Percentiles rank a stretch among this genome's conserved stretches.
Conservation (phyloP, 148 eudicot genomes). For the Camellia granthamiana region DNA sequence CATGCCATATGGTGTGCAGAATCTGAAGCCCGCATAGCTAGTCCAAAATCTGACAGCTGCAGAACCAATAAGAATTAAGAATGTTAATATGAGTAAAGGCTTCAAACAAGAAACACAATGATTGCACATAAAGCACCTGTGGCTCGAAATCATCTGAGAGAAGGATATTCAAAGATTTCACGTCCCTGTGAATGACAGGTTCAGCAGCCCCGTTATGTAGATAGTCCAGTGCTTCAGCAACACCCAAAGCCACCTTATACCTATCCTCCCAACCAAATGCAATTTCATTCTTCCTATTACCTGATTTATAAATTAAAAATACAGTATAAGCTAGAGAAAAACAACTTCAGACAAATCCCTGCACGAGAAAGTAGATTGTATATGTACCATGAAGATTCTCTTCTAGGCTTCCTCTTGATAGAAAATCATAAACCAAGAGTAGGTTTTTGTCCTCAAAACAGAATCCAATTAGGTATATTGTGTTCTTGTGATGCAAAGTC, state of each 20-base stretch:
- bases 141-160: constrained; percentile 78
- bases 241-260: constrained; percentile 69
- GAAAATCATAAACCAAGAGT: constrained; percentile 25
- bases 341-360: not conserved
- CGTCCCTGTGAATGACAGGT: constrained; percentile 78
- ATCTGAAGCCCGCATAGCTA: constrained; percentile 55
- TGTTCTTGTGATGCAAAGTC: constrained; percentile 61
- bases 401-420: constrained; percentile 71
- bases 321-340: not conserved
- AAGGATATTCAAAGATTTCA: constrained; percentile 78
- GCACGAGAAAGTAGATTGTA: not conserved
- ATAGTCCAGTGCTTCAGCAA: constrained; percentile 69
- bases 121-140: constrained; percentile 34
- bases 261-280: constrained; percentile 62
- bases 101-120: not conserved
- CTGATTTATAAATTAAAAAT: constrained; percentile 18
- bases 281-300: constrained; percentile 31
- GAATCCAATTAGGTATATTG: constrained; percentile 63
- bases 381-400: constrained; percentile 72
- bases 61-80: not conserved
- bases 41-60: constrained; percentile 85
- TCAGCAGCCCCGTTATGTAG: constrained; percentile 47
- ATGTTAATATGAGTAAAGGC: not conserved
- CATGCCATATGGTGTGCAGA: constrained; percentile 39
- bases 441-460: constrained; percentile 60